Base-by-base conservation (phyloP, 2,329 filamentous ascomycete species). In the Calonectria fujianensis region DNA sequence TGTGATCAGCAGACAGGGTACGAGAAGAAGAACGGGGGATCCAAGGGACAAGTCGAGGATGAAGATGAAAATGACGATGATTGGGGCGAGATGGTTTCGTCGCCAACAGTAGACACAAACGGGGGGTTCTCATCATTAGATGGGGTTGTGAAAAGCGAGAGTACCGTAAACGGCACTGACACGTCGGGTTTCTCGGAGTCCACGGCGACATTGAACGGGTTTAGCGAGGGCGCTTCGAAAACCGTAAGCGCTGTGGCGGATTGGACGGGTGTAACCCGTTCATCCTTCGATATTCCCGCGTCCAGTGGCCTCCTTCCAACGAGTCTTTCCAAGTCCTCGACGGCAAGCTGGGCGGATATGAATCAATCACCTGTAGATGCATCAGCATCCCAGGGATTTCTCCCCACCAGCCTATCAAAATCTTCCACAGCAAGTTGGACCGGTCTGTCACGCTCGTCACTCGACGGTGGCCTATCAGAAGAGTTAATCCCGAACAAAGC, bases 41-140 rank as follows among this genome's bases (percentile, higher is more conserved):
- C 35, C 45, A 37, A 51, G 2, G 64, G 75, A 2, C 70, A 78
- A 39, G 77, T 32, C 50, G 14, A 51, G 6, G 68, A 75, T 29
- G 74, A 72, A n/a, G 68, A 75, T 29, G 74, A 72, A n/a, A 76
- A 78, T 61, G 80, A 91, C 2, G 90, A 91, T 57, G 90, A 92
- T 48, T 92, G 90, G 90, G 90, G 90, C 2, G 90, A 92, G 74
- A 92, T 92, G 90, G 85, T 92, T 41, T 82, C 84, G 4, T 85
- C 83, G 5, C 82, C 84, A 3, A 76, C 81, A 2, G 70, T 39
- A 2, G 70, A 72, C 50, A 69, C 74, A 45, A 78, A 80, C 5
- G 76, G 77, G 8, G 54, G 67, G 0, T 77, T 79, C 51, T 29
- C 73, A n/a, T 80, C 77, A 16, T 54, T 81, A 59, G 70, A 79